These are phyloP conservation scores for Boechera retrofracta DNA, from an alignment of 345 rosid species.

Conservation along the genomic window DNA sequence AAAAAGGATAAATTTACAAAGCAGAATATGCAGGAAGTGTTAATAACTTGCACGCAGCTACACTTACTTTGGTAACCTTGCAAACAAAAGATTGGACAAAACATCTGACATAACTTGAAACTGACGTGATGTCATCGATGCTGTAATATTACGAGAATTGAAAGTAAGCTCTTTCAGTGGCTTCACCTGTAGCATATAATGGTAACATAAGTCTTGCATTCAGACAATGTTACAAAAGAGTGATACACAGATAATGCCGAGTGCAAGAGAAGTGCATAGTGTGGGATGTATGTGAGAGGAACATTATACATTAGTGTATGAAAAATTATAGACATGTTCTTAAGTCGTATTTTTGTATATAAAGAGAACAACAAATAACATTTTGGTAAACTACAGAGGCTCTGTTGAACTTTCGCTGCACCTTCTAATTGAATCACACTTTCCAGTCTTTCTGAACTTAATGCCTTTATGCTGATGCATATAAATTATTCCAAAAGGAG, in stretches of 20 bases:
- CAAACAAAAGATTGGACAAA: slow-evolving; percentile 88
- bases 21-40: slow-evolving; percentile 5
- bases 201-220: slow-evolving; percentile 22
- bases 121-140: slow-evolving; percentile 93
- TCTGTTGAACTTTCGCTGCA: not conserved
- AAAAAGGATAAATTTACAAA: slow-evolving; percentile 4
- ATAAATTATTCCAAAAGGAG: slow-evolving; percentile 2
- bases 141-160: slow-evolving; percentile 75
- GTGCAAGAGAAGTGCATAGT: not conserved
- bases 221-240: slow-evolving; percentile 7
- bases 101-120: slow-evolving; percentile 92
- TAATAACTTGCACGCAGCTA: slow-evolving; percentile 13
- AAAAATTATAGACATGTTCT: too few relatives aligned
- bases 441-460: not conserved
- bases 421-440: not conserved
- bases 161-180: slow-evolving; percentile 91
- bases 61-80: slow-evolving; percentile 82
- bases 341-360: not conserved
- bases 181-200: slow-evolving; percentile 62
- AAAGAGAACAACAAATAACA: not conserved
- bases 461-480: slow-evolving; percentile 2
- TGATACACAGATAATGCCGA: not conserved
- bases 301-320: not conserved
- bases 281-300: slow-evolving; percentile 7
- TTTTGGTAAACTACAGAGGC: not conserved